Conservation (phyloP, 179 eudicot genomes). For the Camellia oleifera region DNA sequence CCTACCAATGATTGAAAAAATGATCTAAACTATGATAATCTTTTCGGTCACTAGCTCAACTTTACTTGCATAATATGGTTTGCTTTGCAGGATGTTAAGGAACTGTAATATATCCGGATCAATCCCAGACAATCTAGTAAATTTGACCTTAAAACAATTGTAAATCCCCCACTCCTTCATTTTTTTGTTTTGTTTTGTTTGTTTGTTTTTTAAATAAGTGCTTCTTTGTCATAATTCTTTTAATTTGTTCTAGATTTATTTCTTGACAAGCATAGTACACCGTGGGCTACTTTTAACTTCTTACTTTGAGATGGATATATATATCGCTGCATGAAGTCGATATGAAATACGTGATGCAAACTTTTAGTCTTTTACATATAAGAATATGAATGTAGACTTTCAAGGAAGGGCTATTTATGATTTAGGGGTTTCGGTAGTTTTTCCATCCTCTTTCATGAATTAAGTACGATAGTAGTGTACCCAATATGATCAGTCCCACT, state of each 20-base stretch:
- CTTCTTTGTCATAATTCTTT: not conserved
- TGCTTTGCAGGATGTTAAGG: constrained; percentile 41
- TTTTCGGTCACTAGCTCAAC: not conserved
- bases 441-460: no score
- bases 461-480: no score
- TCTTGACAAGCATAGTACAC: not conserved
- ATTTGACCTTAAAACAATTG: constrained; percentile 33
- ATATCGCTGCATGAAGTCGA: no score
- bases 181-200: no score
- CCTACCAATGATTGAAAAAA: not conserved
- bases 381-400: no score
- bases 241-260: not conserved
- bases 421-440: no score
- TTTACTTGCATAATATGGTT: not conserved
- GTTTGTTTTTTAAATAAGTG: no score
- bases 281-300: not conserved
- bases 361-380: no score
- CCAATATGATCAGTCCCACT: no score
- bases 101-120: constrained; percentile 42
- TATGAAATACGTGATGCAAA: no score
- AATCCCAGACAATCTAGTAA: constrained; percentile 28
- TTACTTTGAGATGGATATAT: not conserved
- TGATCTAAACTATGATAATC: not conserved
- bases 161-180: constrained; percentile 10
- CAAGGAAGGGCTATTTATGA: no score